Conservation (phyloP, 495 filamentous ascomycete genomes). For the Opeltia flavorubescens region DNA sequence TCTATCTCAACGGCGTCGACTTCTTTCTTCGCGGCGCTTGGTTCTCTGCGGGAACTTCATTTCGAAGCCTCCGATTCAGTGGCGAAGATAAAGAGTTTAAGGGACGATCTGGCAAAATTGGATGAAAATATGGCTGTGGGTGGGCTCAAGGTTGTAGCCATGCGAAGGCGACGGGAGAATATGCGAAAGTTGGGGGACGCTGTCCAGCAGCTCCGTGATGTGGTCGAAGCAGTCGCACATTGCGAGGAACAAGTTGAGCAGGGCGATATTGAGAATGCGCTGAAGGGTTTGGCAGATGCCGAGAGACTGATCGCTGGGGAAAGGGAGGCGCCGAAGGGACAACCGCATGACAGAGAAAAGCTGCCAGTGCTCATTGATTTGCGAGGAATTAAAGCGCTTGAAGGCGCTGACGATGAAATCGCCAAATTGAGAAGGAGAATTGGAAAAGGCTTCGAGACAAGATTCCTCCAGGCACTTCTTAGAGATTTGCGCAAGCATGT, state of each 20-base stretch:
- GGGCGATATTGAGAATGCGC: constrained; percentile 65
- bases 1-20: constrained; percentile 90
- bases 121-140: constrained; percentile 80
- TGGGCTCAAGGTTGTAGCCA: constrained; percentile 73
- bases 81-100: constrained; percentile 63
- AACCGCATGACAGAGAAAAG: constrained; percentile 16
- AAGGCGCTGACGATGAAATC: constrained; percentile 66
- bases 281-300: constrained; percentile 58
- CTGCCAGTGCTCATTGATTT: constrained; percentile 45
- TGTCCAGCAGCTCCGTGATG: constrained; percentile 64
- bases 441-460: constrained; percentile 71
- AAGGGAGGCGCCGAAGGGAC: constrained; percentile 18
- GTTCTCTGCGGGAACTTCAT: constrained; percentile 80
- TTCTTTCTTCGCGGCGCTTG: constrained; percentile 91
- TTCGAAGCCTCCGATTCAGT: constrained; percentile 88
- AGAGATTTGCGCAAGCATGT: constrained; percentile 72
- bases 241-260: constrained; percentile 73
- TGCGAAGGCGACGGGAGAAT: constrained; percentile 71
- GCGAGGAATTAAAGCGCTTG: constrained; percentile 61
- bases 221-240: constrained; percentile 58
- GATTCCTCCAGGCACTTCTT: constrained; percentile 66
- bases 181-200: constrained; percentile 68
- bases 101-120: constrained; percentile 63
- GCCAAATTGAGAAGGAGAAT: constrained; percentile 61
- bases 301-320: constrained; percentile 69